Conservation (phyloP, 768 basidiomycete species). For the Cubamyces lactineus region DNA sequence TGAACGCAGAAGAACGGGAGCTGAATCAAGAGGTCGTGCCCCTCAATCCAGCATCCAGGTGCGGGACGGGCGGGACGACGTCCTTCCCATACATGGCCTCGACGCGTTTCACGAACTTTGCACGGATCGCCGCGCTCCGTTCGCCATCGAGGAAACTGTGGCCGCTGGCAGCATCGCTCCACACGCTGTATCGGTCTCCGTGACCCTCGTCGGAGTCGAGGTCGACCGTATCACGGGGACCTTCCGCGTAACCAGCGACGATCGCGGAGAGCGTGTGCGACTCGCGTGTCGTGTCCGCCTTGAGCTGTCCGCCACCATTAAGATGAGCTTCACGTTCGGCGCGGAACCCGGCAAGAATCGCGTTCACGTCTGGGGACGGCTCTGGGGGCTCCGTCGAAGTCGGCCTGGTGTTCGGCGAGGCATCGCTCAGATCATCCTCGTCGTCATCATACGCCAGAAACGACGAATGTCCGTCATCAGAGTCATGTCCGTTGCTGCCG, state of each 20-base stretch:
- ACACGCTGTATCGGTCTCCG: conserved; percentile 49
- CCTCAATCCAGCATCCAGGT: conserved; percentile 20
- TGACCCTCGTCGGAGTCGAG: conserved; percentile 31
- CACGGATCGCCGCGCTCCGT: conserved; percentile 52
- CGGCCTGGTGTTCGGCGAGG: conserved; percentile 13
- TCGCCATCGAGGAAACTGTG: conserved; percentile 56
- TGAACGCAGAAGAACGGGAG: not conserved
- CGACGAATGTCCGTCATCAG: conserved; percentile 14
- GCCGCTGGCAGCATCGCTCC: conserved; percentile 45
- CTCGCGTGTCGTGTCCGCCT: conserved; percentile 4
- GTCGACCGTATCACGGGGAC: conserved; percentile 18
- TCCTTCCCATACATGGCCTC: conserved; percentile 53
- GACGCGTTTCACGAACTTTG: conserved; percentile 53
- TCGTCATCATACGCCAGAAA: conserved; percentile 26
- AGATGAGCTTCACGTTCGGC: conserved; percentile 8
- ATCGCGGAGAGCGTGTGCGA: conserved; percentile 21
- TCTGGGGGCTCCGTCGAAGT: conserved; percentile 14
- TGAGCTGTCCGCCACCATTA: not conserved
- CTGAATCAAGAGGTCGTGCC: not conserved
- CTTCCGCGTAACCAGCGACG: conserved; percentile 19
- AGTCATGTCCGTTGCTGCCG: not conserved
- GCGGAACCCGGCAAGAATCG: conserved; percentile 17
- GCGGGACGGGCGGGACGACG: conserved; percentile 49
- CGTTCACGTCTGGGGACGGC: conserved; percentile 19
- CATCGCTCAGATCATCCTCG: conserved; percentile 19